A percentile compares a stretch with the other conserved stretches of the same genome.
Conservation (phyloP, 306 rosid genomes). For the Begonia loranthoides region DNA sequence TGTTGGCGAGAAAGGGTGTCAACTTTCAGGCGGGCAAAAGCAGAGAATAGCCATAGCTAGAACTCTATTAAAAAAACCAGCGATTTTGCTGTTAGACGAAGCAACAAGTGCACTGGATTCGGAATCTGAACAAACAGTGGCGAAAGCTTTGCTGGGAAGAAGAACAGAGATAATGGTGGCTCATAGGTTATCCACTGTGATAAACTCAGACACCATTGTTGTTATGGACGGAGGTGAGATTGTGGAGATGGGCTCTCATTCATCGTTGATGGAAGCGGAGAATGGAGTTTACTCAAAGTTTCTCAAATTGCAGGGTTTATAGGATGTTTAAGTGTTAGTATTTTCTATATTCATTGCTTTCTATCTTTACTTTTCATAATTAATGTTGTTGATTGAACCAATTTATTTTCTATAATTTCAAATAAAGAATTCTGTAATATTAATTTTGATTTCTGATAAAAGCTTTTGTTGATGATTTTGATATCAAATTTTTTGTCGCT, state of each 20-base stretch:
- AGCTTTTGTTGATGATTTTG: too few species aligned
- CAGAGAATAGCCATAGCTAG: conserved; percentile 88
- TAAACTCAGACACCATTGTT: conserved; percentile 53
- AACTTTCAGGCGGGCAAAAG: conserved; percentile 90
- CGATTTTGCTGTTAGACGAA: conserved; percentile 70
- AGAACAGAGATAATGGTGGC: conserved; percentile 75
- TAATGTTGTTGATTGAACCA: too few species aligned
- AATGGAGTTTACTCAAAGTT: conserved; percentile 66
- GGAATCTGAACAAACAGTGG: conserved; percentile 58
- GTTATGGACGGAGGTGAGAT: conserved; percentile 69
- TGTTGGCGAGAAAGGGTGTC: conserved; percentile 79
- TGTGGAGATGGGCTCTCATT: conserved; percentile 64
- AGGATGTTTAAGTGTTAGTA: conserved; percentile 25
- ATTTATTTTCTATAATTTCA: too few species aligned
- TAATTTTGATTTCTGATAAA: too few species aligned
- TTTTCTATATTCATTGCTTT: too few species aligned
- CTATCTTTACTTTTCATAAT: too few species aligned
- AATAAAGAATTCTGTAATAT: too few species aligned
- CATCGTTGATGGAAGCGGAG: conserved; percentile 30
- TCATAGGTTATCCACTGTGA: conserved; percentile 68
- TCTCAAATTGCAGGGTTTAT: conserved; percentile 47
- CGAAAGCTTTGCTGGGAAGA: conserved; percentile 45
- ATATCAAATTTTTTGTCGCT: too few species aligned
- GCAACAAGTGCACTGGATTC: conserved; percentile 95
- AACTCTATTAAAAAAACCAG: conserved; percentile 61